A percentile compares a stretch with the other conserved stretches of the same genome.
phyloP scores from a whole-genome alignment of 2,329 filamentous ascomycete species.

The Pyricularia sp. region DNA sequence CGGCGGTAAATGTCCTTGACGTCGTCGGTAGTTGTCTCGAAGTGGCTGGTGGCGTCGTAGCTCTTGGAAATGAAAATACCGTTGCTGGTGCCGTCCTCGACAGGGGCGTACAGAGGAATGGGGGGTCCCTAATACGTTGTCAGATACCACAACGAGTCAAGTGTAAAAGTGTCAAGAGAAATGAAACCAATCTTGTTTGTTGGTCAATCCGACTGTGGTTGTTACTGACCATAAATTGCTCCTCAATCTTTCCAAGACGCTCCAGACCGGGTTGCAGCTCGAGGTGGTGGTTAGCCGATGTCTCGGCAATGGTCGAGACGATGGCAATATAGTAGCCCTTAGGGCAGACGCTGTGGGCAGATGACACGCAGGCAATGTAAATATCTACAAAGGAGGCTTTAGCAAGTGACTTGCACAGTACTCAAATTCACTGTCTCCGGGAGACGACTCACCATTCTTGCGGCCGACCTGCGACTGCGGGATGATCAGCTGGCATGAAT shows the following conservation, averaged over 20 bases:
- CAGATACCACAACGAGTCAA: background rate
- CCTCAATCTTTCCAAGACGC: conserved; percentile 85
- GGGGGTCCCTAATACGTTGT: conserved; percentile 48
- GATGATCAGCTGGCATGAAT: conserved; percentile 93
- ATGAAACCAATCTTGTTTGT: background rate
- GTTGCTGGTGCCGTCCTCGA: conserved; percentile 73
- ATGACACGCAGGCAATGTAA: conserved; percentile 92
- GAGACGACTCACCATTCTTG: conserved; percentile 66
- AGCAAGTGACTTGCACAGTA: background rate
- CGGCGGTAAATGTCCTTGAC: conserved; percentile 89
- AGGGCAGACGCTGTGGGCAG: conserved; percentile 94
- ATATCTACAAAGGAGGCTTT: conserved; percentile 53
- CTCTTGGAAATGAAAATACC: conserved; percentile 97
- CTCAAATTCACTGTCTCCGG: too few relatives aligned
- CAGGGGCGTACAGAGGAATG: conserved; percentile 88
- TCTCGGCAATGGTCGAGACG: conserved; percentile 94
- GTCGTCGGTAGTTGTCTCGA: conserved; percentile 86
- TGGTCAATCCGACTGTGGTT: background rate
- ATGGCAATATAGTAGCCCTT: conserved; percentile 99
- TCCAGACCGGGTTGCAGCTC: conserved; percentile 91
- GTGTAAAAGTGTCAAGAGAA: background rate
- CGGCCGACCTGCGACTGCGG: conserved; percentile 95
- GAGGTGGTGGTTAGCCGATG: conserved; percentile 83
- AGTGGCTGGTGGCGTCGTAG: conserved; percentile 96
- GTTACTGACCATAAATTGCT: conserved; percentile 75